Evolutionary conservation across 768 basidiomycete genomes (phyloP).

Genomic region (Lactarius deliciosus): DNA sequence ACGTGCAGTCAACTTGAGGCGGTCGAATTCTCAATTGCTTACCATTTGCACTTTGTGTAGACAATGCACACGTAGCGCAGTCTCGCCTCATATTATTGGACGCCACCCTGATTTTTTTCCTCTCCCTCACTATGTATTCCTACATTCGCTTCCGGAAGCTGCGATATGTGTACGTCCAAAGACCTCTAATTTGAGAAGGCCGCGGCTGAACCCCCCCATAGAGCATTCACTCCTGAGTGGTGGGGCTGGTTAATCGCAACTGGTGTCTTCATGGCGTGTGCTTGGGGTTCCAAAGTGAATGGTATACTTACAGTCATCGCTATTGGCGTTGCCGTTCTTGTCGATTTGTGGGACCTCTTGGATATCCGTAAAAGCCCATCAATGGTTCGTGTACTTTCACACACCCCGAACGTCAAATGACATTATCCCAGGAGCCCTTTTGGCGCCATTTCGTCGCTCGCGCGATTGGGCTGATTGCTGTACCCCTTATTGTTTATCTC

Average conservation of each 20-base stretch:
- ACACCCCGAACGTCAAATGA: not conserved
- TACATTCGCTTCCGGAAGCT: slow-evolving; percentile 95
- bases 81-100: slow-evolving; percentile 97
- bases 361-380: slow-evolving; percentile 82
- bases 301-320: slow-evolving; percentile 88
- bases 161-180: slow-evolving; percentile 70
- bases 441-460: slow-evolving; percentile 86
- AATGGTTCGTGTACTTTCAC: slow-evolving; percentile 42
- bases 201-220: slow-evolving; percentile 35
- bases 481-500: slow-evolving; percentile 90
- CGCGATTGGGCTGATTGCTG: slow-evolving; percentile 75
- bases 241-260: slow-evolving; percentile 93
- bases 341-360: slow-evolving; percentile 93
- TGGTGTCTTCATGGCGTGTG: slow-evolving; percentile 92
- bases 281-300: slow-evolving; percentile 97
- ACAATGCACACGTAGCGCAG: slow-evolving; percentile 94
- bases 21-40: not conserved
- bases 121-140: slow-evolving; percentile 87
- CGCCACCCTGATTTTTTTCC: slow-evolving; percentile 92
- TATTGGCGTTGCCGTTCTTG: slow-evolving; percentile 86
- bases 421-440: slow-evolving; percentile 55
- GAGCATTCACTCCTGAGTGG: slow-evolving; percentile 88
- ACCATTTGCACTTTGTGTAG: slow-evolving; percentile 41
- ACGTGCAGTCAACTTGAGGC: slow-evolving; percentile 35
- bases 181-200: not conserved